phyloP scores from a whole-genome alignment of 2,329 filamentous ascomycete genomes.

The Colletotrichum tropicale region DNA sequence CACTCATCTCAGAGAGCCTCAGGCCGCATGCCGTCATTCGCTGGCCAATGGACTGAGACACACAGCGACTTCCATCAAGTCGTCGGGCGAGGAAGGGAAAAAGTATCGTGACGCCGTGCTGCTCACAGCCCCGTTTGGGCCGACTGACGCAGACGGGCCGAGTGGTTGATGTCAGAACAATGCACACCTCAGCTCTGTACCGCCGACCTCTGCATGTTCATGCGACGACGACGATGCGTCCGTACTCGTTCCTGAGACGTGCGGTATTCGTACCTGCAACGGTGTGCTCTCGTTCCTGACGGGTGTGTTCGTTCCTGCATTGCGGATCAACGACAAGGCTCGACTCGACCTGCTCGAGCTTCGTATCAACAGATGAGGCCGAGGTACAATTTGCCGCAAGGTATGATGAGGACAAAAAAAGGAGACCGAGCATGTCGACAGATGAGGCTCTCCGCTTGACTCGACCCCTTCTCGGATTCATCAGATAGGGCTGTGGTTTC shows the following conservation, averaged over 20 bases:
- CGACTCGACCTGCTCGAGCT: background rate
- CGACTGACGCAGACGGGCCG: slow-evolving; percentile 5
- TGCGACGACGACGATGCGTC: background rate
- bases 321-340: background rate
- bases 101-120: background rate
- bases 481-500: background rate
- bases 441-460: background rate
- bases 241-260: background rate
- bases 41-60: slow-evolving; percentile 13
- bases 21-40: background rate
- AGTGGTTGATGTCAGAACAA: slow-evolving; percentile 1
- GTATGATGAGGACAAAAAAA: background rate
- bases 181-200: background rate
- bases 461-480: background rate
- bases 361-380: background rate
- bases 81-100: background rate
- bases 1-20: slow-evolving; percentile 1
- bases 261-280: background rate
- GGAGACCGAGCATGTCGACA: background rate
- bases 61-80: background rate
- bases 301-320: background rate
- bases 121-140: slow-evolving; percentile 6
- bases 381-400: background rate
- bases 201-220: background rate
- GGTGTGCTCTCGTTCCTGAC: background rate